Conservation (phyloP, 2,329 filamentous ascomycete species). For the Clonostachys rosea region DNA sequence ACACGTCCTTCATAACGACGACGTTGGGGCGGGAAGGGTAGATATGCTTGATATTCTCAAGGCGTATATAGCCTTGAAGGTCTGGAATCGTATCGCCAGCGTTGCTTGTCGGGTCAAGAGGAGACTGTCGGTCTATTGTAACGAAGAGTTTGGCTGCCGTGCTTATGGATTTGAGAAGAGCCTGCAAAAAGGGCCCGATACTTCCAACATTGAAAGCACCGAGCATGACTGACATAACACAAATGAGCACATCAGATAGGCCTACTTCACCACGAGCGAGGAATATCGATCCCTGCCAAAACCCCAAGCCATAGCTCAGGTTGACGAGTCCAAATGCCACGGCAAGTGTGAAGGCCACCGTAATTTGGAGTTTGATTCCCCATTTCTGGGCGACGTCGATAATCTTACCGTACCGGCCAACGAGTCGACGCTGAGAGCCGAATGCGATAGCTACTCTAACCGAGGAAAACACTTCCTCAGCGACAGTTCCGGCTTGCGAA, state of each 20-base stretch:
- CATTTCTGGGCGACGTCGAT: constrained; percentile 27
- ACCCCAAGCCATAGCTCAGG: constrained; percentile 80
- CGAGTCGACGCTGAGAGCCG: constrained; percentile 88
- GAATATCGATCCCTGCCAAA: constrained; percentile 82
- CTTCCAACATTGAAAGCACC: constrained; percentile 90
- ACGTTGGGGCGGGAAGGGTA: constrained; percentile 93
- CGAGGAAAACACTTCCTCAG: constrained; percentile 60
- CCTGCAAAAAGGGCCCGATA: constrained; percentile 78
- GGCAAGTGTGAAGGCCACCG: constrained; percentile 74
- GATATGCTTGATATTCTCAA: constrained; percentile 83
- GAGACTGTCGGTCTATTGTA: constrained; percentile 80
- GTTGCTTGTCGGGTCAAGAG: not conserved
- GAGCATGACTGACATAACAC: constrained; percentile 87
- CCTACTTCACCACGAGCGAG: constrained; percentile 50
- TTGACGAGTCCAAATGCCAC: constrained; percentile 81
- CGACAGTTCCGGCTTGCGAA: constrained; percentile 79
- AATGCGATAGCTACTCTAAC: constrained; percentile 91
- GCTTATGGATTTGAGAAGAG: constrained; percentile 78
- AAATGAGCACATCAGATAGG: constrained; percentile 50
- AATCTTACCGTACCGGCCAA: constrained; percentile 76
- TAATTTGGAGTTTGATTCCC: constrained; percentile 52
- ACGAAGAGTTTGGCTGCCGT: constrained; percentile 90
- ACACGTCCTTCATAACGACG: constrained; percentile 80
- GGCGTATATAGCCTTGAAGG: constrained; percentile 63
- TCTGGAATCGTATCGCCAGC: constrained; percentile 47